Evolutionary conservation across 306 rosid genomes (phyloP).

Genomic region (Malus asiatica): DNA sequence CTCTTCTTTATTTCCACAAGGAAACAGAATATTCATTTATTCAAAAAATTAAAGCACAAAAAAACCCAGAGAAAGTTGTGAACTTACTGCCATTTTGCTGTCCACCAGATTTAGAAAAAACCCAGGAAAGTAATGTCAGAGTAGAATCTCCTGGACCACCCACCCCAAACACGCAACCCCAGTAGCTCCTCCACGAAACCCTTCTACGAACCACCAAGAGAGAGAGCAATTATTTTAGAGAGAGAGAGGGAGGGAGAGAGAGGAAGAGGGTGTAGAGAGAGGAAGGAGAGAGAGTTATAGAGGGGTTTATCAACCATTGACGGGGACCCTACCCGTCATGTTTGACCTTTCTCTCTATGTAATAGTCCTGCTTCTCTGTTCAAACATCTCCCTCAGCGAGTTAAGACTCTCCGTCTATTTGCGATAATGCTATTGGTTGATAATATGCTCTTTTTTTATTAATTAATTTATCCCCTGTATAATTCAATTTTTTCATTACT

Average conservation of each 20-base stretch:
- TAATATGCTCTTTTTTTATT: background rate
- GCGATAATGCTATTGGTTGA: background rate
- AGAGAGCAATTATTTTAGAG: background rate
- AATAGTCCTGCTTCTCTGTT: conserved; percentile 29
- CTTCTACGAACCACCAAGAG: conserved; percentile 24
- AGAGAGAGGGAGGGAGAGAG: conserved; percentile 7
- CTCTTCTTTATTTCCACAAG: conserved; percentile 17
- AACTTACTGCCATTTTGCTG: conserved; percentile 69
- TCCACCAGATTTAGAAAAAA: conserved; percentile 28
- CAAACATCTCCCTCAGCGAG: conserved; percentile 12
- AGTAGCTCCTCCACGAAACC: conserved; percentile 26
- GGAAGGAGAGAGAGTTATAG: conserved; percentile 15
- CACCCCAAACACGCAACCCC: conserved; percentile 11
- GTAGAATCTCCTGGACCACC: conserved; percentile 19
- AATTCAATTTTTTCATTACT: background rate
- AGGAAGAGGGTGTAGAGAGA: background rate
- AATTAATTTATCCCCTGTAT: background rate
- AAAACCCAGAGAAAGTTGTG: background rate
- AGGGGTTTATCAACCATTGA: conserved; percentile 68
- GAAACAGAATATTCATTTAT: conserved; percentile 14
- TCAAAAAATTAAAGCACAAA: background rate
- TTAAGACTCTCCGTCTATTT: background rate
- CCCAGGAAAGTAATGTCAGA: conserved; percentile 15
- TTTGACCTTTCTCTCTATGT: conserved; percentile 51
- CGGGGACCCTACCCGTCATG: conserved; percentile 68